These are phyloP conservation scores for Lagenidium sp. DNA, from an alignment of 352 stramenopile species.

Conservation along the genomic window DNA sequence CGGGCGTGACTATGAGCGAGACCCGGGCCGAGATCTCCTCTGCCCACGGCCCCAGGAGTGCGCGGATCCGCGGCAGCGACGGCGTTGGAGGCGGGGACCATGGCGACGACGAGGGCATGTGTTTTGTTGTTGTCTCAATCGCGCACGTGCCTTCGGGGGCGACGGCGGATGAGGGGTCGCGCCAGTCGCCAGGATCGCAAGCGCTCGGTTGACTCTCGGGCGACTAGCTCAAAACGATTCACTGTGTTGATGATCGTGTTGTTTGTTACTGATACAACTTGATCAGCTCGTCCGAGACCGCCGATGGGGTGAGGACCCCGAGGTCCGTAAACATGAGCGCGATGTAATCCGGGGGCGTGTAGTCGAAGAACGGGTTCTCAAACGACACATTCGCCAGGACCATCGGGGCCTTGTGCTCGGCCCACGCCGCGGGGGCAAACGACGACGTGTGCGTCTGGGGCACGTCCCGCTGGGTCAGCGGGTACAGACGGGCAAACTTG, in stretches of 20 bases:
- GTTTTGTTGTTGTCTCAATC: too few relatives aligned
- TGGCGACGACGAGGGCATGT: too few relatives aligned
- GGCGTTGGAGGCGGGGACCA: too few relatives aligned
- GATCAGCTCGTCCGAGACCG: slow-evolving; percentile 98
- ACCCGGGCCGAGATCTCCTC: too few relatives aligned
- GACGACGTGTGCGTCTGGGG: slow-evolving; percentile 63
- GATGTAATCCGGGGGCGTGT: slow-evolving; percentile 97
- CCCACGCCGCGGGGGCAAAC: slow-evolving; percentile 12
- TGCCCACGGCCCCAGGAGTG: too few relatives aligned
- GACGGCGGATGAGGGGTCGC: too few relatives aligned
- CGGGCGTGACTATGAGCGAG: too few relatives aligned
- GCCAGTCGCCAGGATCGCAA: too few relatives aligned
- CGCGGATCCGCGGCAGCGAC: too few relatives aligned
- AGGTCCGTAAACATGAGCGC: slow-evolving; percentile 98
- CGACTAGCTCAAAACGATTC: too few relatives aligned
- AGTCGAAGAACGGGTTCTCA: slow-evolving; percentile 92
- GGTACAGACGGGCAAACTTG: slow-evolving; percentile 98
- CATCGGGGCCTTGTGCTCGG: slow-evolving; percentile 4
- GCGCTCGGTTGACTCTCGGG: too few relatives aligned
- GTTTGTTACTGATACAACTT: slow-evolving; percentile 93
- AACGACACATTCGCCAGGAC: slow-evolving; percentile 62
- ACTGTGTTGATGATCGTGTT: neutral
- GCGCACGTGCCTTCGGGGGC: too few relatives aligned
- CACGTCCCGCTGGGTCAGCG: slow-evolving; percentile 95
- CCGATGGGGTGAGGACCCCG: slow-evolving; percentile 95